Percentiles rank a stretch among this genome's conserved stretches.
Conservation (phyloP, 2,329 filamentous ascomycete genomes). For the Pseudocercospora vitis region DNA sequence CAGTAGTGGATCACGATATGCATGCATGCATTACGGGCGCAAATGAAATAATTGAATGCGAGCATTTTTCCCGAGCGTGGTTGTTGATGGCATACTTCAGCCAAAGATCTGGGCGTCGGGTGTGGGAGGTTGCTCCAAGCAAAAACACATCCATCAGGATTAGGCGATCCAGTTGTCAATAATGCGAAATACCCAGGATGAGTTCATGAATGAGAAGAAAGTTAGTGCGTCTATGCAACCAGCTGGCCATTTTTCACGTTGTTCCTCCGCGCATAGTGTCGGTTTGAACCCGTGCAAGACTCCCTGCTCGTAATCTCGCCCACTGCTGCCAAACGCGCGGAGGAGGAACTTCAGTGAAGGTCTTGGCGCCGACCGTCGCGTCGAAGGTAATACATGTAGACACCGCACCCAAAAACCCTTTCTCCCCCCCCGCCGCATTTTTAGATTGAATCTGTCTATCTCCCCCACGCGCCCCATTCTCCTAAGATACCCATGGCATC, state of each 20-base stretch:
- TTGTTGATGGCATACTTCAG: constrained; percentile 2
- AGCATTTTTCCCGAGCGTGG: constrained; percentile 1
- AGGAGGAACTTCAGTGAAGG: no score
- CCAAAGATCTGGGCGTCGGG: constrained; percentile 2
- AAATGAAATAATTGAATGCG: constrained; percentile 2
- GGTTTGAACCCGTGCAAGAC: no score
- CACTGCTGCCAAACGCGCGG: no score
- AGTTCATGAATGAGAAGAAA: background rate
- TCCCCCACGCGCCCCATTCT: no score
- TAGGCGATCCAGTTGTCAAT: background rate
- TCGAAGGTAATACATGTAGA: no score
- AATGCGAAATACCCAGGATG: constrained; percentile 6
- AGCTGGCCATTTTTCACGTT: background rate
- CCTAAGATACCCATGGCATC: no score
- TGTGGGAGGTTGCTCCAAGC: background rate
- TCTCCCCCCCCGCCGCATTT: no score
- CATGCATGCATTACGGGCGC: constrained; percentile 19
- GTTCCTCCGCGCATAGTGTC: no score
- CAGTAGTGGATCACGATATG: constrained; percentile 4
- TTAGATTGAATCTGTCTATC: no score
- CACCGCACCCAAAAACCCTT: no score
- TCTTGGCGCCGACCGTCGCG: no score
- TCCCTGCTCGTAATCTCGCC: no score
- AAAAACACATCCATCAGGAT: background rate
- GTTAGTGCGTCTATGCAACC: background rate